Evolutionary conservation across 257 asterid species (phyloP).

Genomic region (Nicotiana noctiflora): DNA sequence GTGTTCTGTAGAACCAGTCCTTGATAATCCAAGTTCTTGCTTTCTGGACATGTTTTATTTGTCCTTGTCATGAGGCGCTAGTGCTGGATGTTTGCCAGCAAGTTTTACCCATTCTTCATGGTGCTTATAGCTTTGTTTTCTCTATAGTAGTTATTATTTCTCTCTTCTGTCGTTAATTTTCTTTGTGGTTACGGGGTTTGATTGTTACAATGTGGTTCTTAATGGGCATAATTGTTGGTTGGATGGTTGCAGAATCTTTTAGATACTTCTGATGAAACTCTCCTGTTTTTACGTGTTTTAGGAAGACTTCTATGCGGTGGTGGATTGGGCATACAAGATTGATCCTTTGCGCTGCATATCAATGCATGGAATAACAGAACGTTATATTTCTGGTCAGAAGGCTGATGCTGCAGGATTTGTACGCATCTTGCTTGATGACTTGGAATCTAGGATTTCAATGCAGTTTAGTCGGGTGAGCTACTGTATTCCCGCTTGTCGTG

Average conservation of each 20-base stretch:
- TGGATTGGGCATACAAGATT: conserved; percentile 94
- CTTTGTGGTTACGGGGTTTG: background rate
- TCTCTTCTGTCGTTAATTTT: background rate
- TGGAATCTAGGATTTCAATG: conserved; percentile 69
- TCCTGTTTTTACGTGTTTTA: conserved; percentile 21
- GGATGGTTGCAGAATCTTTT: background rate
- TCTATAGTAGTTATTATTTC: background rate
- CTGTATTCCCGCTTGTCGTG: background rate
- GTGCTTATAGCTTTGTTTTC: background rate
- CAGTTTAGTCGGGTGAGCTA: conserved; percentile 73
- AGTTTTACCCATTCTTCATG: background rate
- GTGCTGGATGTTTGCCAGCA: background rate
- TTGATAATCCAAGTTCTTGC: background rate
- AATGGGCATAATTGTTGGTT: background rate
- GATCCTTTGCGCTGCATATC: conserved; percentile 97
- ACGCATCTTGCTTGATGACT: conserved; percentile 87
- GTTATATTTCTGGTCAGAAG: conserved; percentile 85
- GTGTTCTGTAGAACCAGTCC: background rate
- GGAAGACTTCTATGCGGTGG: conserved; percentile 95
- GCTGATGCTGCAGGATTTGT: conserved; percentile 93
- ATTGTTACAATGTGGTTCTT: background rate
- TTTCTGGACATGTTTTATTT: conserved; percentile 1
- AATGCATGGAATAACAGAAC: conserved; percentile 93
- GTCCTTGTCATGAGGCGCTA: background rate
- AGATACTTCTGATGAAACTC: background rate